Conservation (phyloP, 2,329 filamentous ascomycete species). For the Verticillium tricorpus region DNA sequence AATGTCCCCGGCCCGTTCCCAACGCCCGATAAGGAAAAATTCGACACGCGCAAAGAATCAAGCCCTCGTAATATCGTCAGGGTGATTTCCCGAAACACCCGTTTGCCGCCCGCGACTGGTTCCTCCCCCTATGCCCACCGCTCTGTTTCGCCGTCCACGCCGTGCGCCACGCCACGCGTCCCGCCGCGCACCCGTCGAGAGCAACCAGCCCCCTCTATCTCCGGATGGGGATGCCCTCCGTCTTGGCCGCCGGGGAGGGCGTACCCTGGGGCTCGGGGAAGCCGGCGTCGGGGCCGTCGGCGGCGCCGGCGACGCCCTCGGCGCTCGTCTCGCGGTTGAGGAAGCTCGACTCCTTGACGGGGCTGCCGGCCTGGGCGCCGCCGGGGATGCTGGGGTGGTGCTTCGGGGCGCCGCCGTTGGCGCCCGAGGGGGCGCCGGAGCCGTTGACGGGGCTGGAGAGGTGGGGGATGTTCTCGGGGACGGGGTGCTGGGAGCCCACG, state of each 20-base stretch:
- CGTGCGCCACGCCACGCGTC: too few relatives aligned
- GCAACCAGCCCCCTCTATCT: slow-evolving; percentile 36
- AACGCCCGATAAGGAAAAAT: background rate
- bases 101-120: background rate
- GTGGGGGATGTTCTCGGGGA: slow-evolving; percentile 93
- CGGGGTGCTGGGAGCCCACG: slow-evolving; percentile 90
- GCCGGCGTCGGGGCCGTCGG: slow-evolving; percentile 12
- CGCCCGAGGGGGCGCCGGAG: slow-evolving; percentile 8
- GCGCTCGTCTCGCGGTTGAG: slow-evolving; percentile 76
- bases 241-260: slow-evolving; percentile 15
- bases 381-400: slow-evolving; percentile 15
- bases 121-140: background rate
- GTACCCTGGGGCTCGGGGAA: slow-evolving; percentile 37
- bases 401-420: slow-evolving; percentile 12
- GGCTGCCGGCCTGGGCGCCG: slow-evolving; percentile 63
- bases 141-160: too few relatives aligned
- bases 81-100: background rate
- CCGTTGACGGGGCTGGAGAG: slow-evolving; percentile 61
- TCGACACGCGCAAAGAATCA: background rate
- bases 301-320: slow-evolving; percentile 36
- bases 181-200: background rate
- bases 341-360: slow-evolving; percentile 86
- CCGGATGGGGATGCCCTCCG: slow-evolving; percentile 59
- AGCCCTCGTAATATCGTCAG: slow-evolving; percentile 2
- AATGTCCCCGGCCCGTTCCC: background rate